Evolutionary conservation across 2,329 filamentous ascomycete genomes (phyloP), one percentile per base, ranked within the genome.

Genomic region (Akanthomyces uredinophilus): DNA sequence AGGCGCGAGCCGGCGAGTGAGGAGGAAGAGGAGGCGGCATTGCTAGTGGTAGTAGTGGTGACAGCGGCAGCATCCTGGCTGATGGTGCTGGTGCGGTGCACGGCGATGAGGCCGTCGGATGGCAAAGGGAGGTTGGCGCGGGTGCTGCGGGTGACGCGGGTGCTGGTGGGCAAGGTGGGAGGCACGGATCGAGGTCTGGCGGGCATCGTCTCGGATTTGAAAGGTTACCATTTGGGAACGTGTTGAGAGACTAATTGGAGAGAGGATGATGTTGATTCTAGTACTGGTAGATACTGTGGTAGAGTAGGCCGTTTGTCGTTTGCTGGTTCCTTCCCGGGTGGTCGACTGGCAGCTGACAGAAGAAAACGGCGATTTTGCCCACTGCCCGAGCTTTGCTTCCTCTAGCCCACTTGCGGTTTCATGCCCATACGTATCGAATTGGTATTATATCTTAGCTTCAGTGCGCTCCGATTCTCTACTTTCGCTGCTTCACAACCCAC

Each of bases 401-500:
- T n/a, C n/a, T 18, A n/a, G 32, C 29, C 20, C 44, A 7, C 13
- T 58, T 13, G 20, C 47, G 18, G 8, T n/a, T 27, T 14, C 13
- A n/a, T 16, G 2, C 27, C 4, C 5, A 13, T 16, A n/a, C 5
- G 3, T 37, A 49, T 57, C 16, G 5, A 44, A n/a, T 5, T 32
- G 37, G 20, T 11, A 52, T 60, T 16, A 29, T 20, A 8, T 11
- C 8, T 3, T 41, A 37, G 14, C 43, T 49, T 37, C 18, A 10
- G 35, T n/a, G 16, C 5, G 11, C 11, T 5, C 1, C 3, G 2
- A n/a, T 11, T 6, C 24, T 29, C 29, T 68, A 73, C 61, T 65
- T 65, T 66, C 82, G 75, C 72, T 82, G 77, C 61, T 69, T 70
- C 2, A 73, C 75, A 58, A 87, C 78, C 87, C 87, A 92, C 3